Evolutionary conservation across 2,329 filamentous ascomycete genomes (phyloP), one percentile per base, ranked within the genome.

Genomic region (Penicillium sp.): DNA sequence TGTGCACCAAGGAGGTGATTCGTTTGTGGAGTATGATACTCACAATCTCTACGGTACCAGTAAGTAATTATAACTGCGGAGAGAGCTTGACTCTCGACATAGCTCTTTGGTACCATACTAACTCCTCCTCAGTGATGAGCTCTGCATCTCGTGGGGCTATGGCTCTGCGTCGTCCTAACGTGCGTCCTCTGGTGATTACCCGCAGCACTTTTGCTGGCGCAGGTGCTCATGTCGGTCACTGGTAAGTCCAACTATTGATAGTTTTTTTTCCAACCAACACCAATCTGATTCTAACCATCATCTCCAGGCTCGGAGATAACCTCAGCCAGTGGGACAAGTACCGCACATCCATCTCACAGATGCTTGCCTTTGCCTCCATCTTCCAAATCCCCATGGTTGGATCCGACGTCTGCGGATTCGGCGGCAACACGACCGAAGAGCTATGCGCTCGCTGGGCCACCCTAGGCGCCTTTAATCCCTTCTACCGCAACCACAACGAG

Each of bases 401-500:
- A 13, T 81, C 85, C 2, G 91, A 96, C 64, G 87, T 92, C 0
- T 96, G 92, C 67, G 92, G 91, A 0, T 96, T 89, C 68, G 87
- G 80, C 11, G 82, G 79, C 14, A 83, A 89, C 66, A 87, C 88
- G 0, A 89, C 83, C 11, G 86, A 89, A 70, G 78, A 84, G 47
- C 82, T 92, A 6, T 92, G 89, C 71, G 85, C 89, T 3, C 86
- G 90, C n/a, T 93, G 90, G 90, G 85, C 88, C 1, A 82, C 83
- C 27, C 81, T 92, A 0, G 89, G 89, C 16, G 89, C 89, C 9
- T 92, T 92, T 78, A 81, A 83, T 39, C 87, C 89, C 0, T 92
- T 93, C 78, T 92, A 87, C 78, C 87, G 90, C 60, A 88, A 91
- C 73, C 90, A 93, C 77, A 88, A 89, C 59, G 79, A 81, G 31